Conservation (phyloP, 768 basidiomycete species). For the Pulveroboletus frians region DNA sequence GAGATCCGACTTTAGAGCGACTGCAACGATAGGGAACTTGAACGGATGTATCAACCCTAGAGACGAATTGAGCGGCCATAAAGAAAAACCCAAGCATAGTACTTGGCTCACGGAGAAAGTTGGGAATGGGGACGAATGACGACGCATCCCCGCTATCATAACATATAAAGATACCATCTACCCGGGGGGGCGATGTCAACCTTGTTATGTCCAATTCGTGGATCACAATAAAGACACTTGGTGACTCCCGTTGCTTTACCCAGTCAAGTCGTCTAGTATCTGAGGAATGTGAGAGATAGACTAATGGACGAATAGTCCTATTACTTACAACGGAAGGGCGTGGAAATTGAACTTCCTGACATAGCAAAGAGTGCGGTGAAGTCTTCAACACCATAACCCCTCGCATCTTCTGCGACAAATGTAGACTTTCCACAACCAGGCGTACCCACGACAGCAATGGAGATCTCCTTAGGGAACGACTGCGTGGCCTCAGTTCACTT, state of each 20-base stretch:
- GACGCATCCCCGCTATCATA: slow-evolving; percentile 65
- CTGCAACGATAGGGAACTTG: slow-evolving; percentile 62
- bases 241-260: slow-evolving; percentile 37
- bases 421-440: slow-evolving; percentile 81
- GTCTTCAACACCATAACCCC: slow-evolving; percentile 50
- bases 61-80: slow-evolving; percentile 7
- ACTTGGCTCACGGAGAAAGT: slow-evolving; percentile 60
- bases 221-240: slow-evolving; percentile 44
- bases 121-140: slow-evolving; percentile 64
- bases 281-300: slow-evolving; percentile 26
- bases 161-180: slow-evolving; percentile 82
- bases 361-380: slow-evolving; percentile 30
- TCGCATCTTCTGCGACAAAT: slow-evolving; percentile 72
- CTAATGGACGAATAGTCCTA: neutral
- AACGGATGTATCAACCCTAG: slow-evolving; percentile 55
- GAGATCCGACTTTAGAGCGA: slow-evolving; percentile 86
- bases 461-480: slow-evolving; percentile 36
- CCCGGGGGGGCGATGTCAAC: slow-evolving; percentile 50
- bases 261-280: slow-evolving; percentile 30
- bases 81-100: neutral
- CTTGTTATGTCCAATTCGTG: slow-evolving; percentile 53
- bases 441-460: slow-evolving; percentile 76
- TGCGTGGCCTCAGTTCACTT: slow-evolving; percentile 11
- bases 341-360: slow-evolving; percentile 30
- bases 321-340: slow-evolving; percentile 39